Conservation (phyloP, 129 eudicot species). For the Helichrysum umbraculigerum region DNA sequence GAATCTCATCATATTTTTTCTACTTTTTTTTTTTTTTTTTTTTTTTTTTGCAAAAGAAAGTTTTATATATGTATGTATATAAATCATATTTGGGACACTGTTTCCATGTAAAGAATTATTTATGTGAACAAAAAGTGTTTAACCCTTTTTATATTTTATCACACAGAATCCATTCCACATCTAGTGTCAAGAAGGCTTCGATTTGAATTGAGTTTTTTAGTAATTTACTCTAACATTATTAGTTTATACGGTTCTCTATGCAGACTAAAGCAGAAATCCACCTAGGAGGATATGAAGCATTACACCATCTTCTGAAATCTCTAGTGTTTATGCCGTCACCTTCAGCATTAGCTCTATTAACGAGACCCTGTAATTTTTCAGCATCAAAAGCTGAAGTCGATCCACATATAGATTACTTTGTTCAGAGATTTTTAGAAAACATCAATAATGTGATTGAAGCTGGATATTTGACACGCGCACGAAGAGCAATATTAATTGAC, state of each 20-base stretch:
- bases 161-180: not conserved
- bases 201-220: not conserved
- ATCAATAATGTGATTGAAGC: slow-evolving; percentile 61
- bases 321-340: slow-evolving; percentile 45
- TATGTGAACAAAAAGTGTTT: not conserved
- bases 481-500: slow-evolving; percentile 81
- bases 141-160: not conserved
- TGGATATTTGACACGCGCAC: slow-evolving; percentile 62
- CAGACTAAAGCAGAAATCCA: slow-evolving; percentile 79
- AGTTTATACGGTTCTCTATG: slow-evolving; percentile 16
- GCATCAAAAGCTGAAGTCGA: slow-evolving; percentile 35
- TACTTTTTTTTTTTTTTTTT: not conserved
- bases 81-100: not conserved
- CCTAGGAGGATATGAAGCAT: slow-evolving; percentile 81
- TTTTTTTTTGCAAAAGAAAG: not conserved
- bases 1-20: not conserved
- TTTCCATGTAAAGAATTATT: not conserved
- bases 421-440: slow-evolving; percentile 51
- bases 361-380: slow-evolving; percentile 29
- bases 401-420: slow-evolving; percentile 61
- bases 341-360: slow-evolving; percentile 44
- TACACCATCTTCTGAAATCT: slow-evolving; percentile 55
- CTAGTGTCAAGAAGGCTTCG: not conserved
- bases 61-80: not conserved
- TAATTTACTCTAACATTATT: slow-evolving; percentile 5